Base-by-base conservation (phyloP, 495 filamentous ascomycete genomes). In the Gamarada debralockiae region DNA sequence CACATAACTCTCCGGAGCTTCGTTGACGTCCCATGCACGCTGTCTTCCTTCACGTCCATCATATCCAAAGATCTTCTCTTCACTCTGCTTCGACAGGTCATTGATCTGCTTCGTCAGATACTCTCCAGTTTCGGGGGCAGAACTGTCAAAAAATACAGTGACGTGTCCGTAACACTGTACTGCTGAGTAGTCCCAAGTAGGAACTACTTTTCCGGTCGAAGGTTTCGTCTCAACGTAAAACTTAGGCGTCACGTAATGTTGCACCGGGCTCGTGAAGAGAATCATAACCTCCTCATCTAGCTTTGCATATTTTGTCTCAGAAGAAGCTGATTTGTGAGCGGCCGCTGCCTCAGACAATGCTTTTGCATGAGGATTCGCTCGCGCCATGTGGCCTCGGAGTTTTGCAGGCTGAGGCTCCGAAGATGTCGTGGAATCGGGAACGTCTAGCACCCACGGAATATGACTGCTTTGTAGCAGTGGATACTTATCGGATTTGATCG, bases 161-260 rank as follows among this genome's bases (percentile, higher is more conserved):
- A 70, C 68, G 0, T 61, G 70, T 10, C 80, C 79, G 57, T 82
- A 82, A 5, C 69, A 75, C 47, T 82, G 77, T 0, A 72, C 79
- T 10, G 78, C 79, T 1, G 76, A 62, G 53, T 83, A 84, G 58
- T 82, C 78, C 81, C 81, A 84, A 4, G 81, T 84, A 1, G 79
- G 79, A 2, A 80, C 80, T 1, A 83, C 78, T 54, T 82, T 84
- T 4, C 70, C 77, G 0, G 73, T 78, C 3, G 46, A 60, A 1
- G 74, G 77, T 55, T 83, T 83, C 7, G 79, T 79, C 54, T 77
- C 72, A 10, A 64, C 69, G 63, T 82, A 84, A 65, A 81, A 82
- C 38, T 81, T 76, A 7, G 81, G 80, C 10, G 79, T 79, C 31
- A 84, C 72, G 55, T 84, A 84, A 61, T 78, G 73, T 27, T 81